Base-by-base conservation (phyloP, 192 early-diverging fungal genomes). In the Coemansia sp. region DNA sequence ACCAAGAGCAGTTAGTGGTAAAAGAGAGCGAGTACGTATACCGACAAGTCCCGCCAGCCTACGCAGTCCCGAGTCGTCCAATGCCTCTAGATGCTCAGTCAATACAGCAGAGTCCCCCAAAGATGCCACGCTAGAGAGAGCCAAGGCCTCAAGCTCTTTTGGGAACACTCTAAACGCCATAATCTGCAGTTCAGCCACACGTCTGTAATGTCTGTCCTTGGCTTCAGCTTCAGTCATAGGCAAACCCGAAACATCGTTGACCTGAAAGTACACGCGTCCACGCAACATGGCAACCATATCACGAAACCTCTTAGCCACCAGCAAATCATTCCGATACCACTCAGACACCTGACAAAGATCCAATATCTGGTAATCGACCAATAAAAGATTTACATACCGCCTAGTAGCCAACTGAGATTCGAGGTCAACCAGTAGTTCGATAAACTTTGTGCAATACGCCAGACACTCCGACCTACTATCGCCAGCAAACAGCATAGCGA, bases 371-470 rank as follows among this genome's bases (percentile, higher is more conserved):
- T 91, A 89, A 67, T 99, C 97, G 10, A 89, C 82, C 17, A 99
- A 66, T 6, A 99, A 59, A 3, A 88, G 78, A 68, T 91, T 88
- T 55, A 98, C 88, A 64, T 87, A 95, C 39, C 96, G 89, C n/a
- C 96, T 90, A 2, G 96, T 98, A 4, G 96, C 89, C 60, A 98
- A 77, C 79, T 98, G 96, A 17, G 93, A 86, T 62, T 91, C 88
- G 9, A 99, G 75, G 66, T 95, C 93, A 11, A 95, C 91, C 46
- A 99, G 67, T 19, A 99, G 86, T 77, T 98, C 95, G 11, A 97
- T 63, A 60, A 90, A 89, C 23, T 92, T 85, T 37, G 89, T 89
- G 60, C 83, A 84, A 61, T 92, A 95, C 26, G 70, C 69, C 28
- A 93, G 46, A 6, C 32, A 32, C 10, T 14, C 21, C 28, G 32